These are phyloP conservation scores for Forsythia suspensa DNA, from an alignment of 257 asterid genomes.

Conservation along the genomic window DNA sequence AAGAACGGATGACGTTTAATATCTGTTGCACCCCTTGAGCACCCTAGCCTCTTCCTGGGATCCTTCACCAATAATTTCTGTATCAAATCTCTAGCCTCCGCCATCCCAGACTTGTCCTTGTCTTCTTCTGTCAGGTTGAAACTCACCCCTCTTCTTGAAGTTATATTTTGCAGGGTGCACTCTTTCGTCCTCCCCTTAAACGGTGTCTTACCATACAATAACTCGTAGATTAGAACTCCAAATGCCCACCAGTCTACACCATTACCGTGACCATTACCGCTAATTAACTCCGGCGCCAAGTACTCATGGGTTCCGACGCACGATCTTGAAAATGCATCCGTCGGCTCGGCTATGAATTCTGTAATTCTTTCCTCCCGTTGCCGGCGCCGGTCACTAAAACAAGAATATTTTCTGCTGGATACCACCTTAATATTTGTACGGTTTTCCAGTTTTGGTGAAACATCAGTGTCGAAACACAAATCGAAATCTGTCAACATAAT, in stretches of 20 bases:
- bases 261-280: constrained; percentile 79
- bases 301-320: constrained; percentile 92
- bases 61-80: constrained; percentile 78
- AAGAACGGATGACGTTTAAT: constrained; percentile 89
- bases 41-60: constrained; percentile 71
- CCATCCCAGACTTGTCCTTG: constrained; percentile 41
- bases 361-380: constrained; percentile 47
- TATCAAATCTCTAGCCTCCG: constrained; percentile 62
- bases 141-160: constrained; percentile 62
- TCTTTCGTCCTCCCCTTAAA: constrained; percentile 80
- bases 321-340: constrained; percentile 69
- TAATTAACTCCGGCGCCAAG: constrained; percentile 70
- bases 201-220: constrained; percentile 70
- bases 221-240: constrained; percentile 70
- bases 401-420: constrained; percentile 11
- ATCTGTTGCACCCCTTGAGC: constrained; percentile 84
- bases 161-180: constrained; percentile 82
- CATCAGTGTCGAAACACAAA: constrained; percentile 57
- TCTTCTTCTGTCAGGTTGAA: constrained; percentile 29
- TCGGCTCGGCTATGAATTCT: constrained; percentile 75
- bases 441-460: constrained; percentile 49
- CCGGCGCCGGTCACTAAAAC: constrained; percentile 27
- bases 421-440: constrained; percentile 13
- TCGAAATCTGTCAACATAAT: constrained; percentile 83
- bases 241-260: constrained; percentile 99